Evolutionary conservation across 2,329 filamentous ascomycete species (phyloP).

Genomic region (Calonectria pteridis): DNA sequence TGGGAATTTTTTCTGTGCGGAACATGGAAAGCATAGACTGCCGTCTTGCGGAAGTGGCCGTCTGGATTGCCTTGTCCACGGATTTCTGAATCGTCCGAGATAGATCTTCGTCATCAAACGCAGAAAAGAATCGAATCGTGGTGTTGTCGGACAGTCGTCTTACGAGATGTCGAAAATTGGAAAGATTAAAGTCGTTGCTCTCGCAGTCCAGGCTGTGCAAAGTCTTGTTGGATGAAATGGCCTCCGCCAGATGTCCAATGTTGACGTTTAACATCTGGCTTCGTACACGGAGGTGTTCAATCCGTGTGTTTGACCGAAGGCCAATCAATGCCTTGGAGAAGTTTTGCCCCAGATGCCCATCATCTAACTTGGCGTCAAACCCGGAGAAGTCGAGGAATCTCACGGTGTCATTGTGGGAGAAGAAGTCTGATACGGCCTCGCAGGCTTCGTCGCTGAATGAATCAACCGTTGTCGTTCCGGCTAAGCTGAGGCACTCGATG

Average conservation of each 20-base stretch:
- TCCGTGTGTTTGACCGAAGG: slow-evolving; percentile 57
- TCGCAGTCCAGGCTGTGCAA: slow-evolving; percentile 67
- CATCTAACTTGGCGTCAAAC: slow-evolving; percentile 68
- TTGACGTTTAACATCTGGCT: slow-evolving; percentile 69
- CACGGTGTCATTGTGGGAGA: slow-evolving; percentile 63
- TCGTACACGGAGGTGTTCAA: slow-evolving; percentile 66
- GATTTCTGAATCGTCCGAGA: slow-evolving; percentile 51
- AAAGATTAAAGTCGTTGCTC: slow-evolving; percentile 67
- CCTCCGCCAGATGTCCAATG: slow-evolving; percentile 64
- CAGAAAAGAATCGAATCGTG: slow-evolving; percentile 59
- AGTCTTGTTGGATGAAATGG: slow-evolving; percentile 61
- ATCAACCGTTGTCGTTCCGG: slow-evolving; percentile 64
- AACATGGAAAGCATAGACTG: slow-evolving; percentile 52
- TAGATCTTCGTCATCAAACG: slow-evolving; percentile 54
- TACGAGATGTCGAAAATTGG: slow-evolving; percentile 61
- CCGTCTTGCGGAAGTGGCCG: slow-evolving; percentile 45
- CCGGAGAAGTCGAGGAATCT: slow-evolving; percentile 69
- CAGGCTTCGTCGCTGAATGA: slow-evolving; percentile 61
- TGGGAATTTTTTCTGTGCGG: slow-evolving; percentile 47
- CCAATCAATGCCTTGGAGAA: slow-evolving; percentile 64
- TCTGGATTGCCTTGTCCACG: slow-evolving; percentile 46
- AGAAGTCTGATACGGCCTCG: slow-evolving; percentile 62
- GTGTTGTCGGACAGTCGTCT: slow-evolving; percentile 57
- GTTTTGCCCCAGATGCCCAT: slow-evolving; percentile 66
- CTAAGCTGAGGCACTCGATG: slow-evolving; percentile 65